These are phyloP conservation scores for Alliaria petiolata DNA, from an alignment of 345 rosid species.

Conservation along the genomic window DNA sequence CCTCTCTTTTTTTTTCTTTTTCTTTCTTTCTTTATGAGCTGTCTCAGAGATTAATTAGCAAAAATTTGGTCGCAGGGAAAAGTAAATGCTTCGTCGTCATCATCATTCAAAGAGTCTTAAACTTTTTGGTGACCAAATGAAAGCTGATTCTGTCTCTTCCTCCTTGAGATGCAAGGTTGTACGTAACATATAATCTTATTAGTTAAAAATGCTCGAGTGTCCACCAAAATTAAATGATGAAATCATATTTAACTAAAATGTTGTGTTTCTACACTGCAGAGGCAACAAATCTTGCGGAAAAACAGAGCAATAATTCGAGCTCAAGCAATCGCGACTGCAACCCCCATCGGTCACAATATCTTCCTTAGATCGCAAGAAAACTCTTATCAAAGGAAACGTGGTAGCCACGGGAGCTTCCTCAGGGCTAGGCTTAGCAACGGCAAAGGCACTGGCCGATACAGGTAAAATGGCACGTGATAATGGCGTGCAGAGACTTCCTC, in stretches of 20 bases:
- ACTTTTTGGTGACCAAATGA: conserved; percentile 66
- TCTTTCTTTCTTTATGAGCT: too few species aligned
- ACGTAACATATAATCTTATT: neutral
- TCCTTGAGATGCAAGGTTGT: conserved; percentile 75
- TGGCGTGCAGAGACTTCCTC: conserved; percentile 76
- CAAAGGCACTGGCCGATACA: conserved; percentile 79
- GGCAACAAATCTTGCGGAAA: conserved; percentile 39
- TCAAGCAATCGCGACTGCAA: conserved; percentile 53
- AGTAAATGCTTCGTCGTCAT: conserved; percentile 35
- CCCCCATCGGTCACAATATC: conserved; percentile 47
- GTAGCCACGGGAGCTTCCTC: conserved; percentile 84
- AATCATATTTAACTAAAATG: neutral
- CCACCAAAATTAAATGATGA: neutral
- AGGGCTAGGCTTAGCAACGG: conserved; percentile 77
- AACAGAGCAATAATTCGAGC: conserved; percentile 48
- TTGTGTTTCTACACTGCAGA: conserved; percentile 33
- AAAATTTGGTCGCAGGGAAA: conserved; percentile 49
- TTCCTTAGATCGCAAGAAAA: conserved; percentile 61
- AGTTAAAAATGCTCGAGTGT: neutral
- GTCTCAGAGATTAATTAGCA: conserved; percentile 5
- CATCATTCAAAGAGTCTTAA: conserved; percentile 62
- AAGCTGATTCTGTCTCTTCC: conserved; percentile 48
- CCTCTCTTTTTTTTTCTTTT: neutral
- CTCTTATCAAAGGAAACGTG: conserved; percentile 66
- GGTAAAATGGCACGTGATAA: conserved; percentile 85